Percentiles rank a stretch among this genome's conserved stretches.
phyloP scores from a whole-genome alignment of 768 basidiomycete species.

The Amanita exitialis region DNA sequence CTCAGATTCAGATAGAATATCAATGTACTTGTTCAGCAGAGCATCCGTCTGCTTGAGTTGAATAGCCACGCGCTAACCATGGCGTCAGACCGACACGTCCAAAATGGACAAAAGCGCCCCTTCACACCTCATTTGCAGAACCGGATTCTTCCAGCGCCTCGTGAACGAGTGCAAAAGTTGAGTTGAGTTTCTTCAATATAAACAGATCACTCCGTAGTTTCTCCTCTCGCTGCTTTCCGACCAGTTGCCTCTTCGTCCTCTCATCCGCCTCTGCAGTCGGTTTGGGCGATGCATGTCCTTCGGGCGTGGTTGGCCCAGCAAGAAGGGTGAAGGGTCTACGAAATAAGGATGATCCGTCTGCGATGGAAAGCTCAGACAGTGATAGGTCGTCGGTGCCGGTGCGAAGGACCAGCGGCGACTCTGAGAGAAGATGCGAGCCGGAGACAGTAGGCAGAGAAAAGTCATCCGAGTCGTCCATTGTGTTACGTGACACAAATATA shows the following conservation, averaged over 20 bases:
- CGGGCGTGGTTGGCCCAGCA: slow-evolving; percentile 11
- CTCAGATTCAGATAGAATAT: slow-evolving; percentile 61
- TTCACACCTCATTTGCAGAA: slow-evolving; percentile 59
- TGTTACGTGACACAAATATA: not conserved
- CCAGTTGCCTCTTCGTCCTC: not conserved
- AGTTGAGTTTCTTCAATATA: slow-evolving; percentile 63
- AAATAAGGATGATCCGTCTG: slow-evolving; percentile 18
- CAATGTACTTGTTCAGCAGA: slow-evolving; percentile 66
- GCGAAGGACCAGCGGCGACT: slow-evolving; percentile 24
- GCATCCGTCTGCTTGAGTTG: slow-evolving; percentile 67
- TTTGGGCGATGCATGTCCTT: no score
- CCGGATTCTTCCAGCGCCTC: slow-evolving; percentile 56
- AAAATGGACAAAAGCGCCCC: not conserved
- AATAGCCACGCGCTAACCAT: slow-evolving; percentile 44
- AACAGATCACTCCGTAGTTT: slow-evolving; percentile 68
- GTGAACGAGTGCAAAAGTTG: slow-evolving; percentile 57
- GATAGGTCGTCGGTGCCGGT: slow-evolving; percentile 43
- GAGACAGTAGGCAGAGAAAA: slow-evolving; percentile 1
- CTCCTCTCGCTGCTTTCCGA: slow-evolving; percentile 38
- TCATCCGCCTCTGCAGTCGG: not conserved
- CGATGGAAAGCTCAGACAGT: slow-evolving; percentile 43
- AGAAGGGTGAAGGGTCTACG: slow-evolving; percentile 20
- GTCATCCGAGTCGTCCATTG: slow-evolving; percentile 1
- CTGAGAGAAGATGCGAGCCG: slow-evolving; percentile 28
- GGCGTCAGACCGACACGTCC: not conserved